A percentile compares a stretch with the other conserved stretches of the same genome.
Evolutionary conservation across 2,329 filamentous ascomycete species (phyloP).

Genomic region (Cercospora sesami): DNA sequence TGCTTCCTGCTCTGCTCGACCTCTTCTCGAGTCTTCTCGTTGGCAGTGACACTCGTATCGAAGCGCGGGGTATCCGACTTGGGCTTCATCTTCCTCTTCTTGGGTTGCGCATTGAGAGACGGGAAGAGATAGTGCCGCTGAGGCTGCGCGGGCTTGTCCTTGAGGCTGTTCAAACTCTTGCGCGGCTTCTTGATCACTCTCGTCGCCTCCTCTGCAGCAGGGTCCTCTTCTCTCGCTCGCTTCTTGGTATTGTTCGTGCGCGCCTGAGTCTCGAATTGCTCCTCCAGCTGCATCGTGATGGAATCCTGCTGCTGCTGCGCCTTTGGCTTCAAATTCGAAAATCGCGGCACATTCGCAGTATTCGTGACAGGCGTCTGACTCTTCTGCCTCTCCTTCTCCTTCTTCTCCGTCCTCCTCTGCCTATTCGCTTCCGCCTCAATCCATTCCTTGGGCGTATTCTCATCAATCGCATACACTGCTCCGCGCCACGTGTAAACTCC

Average conservation of each 20-base stretch:
- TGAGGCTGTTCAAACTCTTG: conserved; percentile 4
- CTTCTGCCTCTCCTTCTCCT: conserved; percentile 5
- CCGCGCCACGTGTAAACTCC: conserved; percentile 25
- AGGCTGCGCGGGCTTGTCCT: conserved; percentile 2
- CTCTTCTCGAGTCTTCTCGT: background rate
- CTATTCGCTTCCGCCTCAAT: conserved; percentile 20
- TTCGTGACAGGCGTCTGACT: background rate
- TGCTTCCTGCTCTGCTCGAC: background rate
- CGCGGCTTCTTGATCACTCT: conserved; percentile 9
- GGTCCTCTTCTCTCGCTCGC: background rate
- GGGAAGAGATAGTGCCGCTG: conserved; percentile 11
- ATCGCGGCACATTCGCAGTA: background rate
- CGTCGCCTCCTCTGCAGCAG: background rate
- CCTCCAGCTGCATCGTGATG: background rate
- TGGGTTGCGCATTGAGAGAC: background rate
- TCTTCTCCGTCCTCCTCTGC: conserved; percentile 7
- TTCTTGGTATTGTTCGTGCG: background rate
- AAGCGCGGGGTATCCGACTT: background rate
- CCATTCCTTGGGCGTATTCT: conserved; percentile 27
- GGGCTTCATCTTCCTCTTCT: conserved; percentile 4
- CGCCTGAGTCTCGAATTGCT: background rate
- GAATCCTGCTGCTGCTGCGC: background rate
- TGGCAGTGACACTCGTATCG: background rate
- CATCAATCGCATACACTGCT: conserved; percentile 23
- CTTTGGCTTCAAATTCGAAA: conserved; percentile 1